Base-by-base conservation (phyloP, 2,329 filamentous ascomycete genomes). In the Penicillium sp. region DNA sequence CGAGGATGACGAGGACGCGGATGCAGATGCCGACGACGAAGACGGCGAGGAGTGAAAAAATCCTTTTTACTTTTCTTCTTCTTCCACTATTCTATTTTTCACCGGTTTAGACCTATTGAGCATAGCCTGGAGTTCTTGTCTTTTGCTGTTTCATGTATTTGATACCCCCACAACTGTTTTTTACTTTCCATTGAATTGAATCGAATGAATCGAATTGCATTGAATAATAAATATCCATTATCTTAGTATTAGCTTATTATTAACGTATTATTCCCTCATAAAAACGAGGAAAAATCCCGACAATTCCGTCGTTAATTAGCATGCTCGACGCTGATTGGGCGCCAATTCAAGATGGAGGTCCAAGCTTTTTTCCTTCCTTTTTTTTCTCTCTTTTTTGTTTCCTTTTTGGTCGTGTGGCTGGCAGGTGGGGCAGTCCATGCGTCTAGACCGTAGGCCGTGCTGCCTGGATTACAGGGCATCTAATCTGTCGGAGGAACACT, bases 1-100 rank as follows among this genome's bases (percentile, higher is more conserved):
- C 2, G 76, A 81, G 18, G 82, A 82, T 47, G 79, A 82, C 5
- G 84, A 86, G 20, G 83, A 83, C 2, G 84, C 83, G 16, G 79
- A 79, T 0, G 79, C 80, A 0, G 78, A 78, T 0, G 78, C 81
- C 28, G 62, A 68, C 14, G 52, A 59, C 18, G 57, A 59, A 42
- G 46, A 59, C 12, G 43, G 59, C 38, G 55, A 55, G 18, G 47
- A 55, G 18, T 3, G 14, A n/a, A 20, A 16, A 8, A 12, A 5
- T 23, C 20, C 18, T 24, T 20, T 46, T n/a, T 12, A 18, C 21
- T 40, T 28, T 12, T 46, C 4, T 46, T n/a, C 20, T 30, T 16
- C 6, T 7, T 23, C 28, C 18, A 1, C 2, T 46, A 20, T 64
- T 69, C 20, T 62, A 64, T 23, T 40, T 64, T 5, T 66, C 67